Base-by-base conservation (phyloP, 2,329 filamentous ascomycete species). In the Monosporascus ibericus region DNA sequence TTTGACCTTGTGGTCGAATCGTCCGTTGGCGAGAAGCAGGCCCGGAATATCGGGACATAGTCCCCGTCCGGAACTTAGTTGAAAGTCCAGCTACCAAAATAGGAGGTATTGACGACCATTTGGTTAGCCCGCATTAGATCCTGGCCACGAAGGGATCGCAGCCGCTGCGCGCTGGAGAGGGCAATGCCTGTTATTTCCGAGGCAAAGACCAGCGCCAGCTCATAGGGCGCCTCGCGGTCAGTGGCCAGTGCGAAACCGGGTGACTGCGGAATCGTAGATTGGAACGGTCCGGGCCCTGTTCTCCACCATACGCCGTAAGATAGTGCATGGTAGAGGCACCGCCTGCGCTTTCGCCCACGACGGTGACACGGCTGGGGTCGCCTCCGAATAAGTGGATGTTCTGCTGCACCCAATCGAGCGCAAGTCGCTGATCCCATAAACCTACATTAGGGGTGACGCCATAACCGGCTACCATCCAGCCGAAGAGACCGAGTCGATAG, bases 281-380 rank as follows among this genome's bases (percentile, higher is more conserved):
- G 49, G 42, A 65, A 65, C 4, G 58, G 59, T 3, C 49, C 1
- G 46, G 14, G 11, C 25, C n/a, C 17, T 51, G 24, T 11, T 60
- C 66, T 15, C 74, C 73, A 17, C 68, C 67, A 24, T 71, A 72
- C 0, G 76, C 76, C 42, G 78, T 73, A 3, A 75, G 68, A 47
- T 77, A 74, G n/a, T 75, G 70, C n/a, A 76, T 68, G 4, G 77
- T 74, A 24, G 65, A 69, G 5, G 77, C 74, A 1, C 68, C 79
- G 3, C 79, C 78, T 0, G 78, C 77, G 17, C 70, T 75, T 58
- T 80, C 75, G 1, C 79, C 78, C 69, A 72, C 74, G 40, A 77
- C 73, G 0, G 75, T 63, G 2, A 62, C 54, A 14, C 49, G 50
- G 3, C 57, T 22, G 2, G 55, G 27, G 14, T 47, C 47, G 8